Evolutionary conservation across 2,329 filamentous ascomycete genomes (phyloP).

Genomic region (Nothopassalora personata): DNA sequence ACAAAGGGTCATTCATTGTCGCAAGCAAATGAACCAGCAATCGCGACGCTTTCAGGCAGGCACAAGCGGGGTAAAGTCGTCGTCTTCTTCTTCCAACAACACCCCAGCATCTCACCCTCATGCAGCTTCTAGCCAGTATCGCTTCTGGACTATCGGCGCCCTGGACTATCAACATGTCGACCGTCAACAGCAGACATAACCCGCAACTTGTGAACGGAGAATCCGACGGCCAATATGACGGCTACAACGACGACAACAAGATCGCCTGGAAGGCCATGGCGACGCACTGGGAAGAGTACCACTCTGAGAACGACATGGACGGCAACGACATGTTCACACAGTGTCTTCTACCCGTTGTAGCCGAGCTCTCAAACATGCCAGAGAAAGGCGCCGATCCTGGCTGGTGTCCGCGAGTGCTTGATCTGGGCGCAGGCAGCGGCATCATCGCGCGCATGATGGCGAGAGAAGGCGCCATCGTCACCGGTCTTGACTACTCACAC

Average conservation of each 20-base stretch:
- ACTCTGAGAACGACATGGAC: conserved; percentile 23
- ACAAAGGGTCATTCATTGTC: neutral
- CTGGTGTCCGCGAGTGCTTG: conserved; percentile 36
- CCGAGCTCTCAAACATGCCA: conserved; percentile 35
- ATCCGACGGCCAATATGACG: neutral
- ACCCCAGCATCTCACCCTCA: conserved; percentile 1
- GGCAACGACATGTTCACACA: conserved; percentile 43
- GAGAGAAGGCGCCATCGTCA: conserved; percentile 33
- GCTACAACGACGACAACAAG: conserved; percentile 12
- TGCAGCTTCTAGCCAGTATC: conserved; percentile 1
- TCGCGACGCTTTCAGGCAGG: neutral
- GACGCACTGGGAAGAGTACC: conserved; percentile 37
- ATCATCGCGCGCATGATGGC: conserved; percentile 45
- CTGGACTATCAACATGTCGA: neutral
- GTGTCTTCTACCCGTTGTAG: conserved; percentile 41
- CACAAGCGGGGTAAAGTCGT: conserved; percentile 1
- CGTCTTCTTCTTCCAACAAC: neutral
- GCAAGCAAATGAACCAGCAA: neutral
- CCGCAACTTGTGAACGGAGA: conserved; percentile 7
- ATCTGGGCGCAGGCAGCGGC: conserved; percentile 49
- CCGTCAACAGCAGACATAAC: neutral
- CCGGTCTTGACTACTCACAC: conserved; percentile 43
- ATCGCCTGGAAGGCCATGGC: conserved; percentile 41
- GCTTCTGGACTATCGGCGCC: neutral
- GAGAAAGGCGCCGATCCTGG: conserved; percentile 31